Percentiles rank a stretch among this genome's conserved stretches.
Conservation (phyloP, 1,139 yeast species). For the Geotrichum histeridarum region DNA sequence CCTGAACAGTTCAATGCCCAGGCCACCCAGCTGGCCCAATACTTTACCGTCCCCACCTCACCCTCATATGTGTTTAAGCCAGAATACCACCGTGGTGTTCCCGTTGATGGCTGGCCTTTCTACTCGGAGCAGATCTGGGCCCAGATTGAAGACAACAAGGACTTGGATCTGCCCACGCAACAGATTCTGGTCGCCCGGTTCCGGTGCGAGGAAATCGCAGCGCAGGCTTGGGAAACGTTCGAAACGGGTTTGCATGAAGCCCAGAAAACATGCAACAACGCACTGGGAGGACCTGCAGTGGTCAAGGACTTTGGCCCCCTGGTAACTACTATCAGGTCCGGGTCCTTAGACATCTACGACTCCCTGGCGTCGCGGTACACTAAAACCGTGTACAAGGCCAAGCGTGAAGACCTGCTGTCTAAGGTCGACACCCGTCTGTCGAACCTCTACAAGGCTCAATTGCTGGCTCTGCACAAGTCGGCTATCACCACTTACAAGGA, state of each 20-base stretch:
- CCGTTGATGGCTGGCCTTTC: slow-evolving; percentile 93
- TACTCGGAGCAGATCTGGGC: slow-evolving; percentile 92
- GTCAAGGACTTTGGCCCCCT: slow-evolving; percentile 33
- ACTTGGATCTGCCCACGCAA: slow-evolving; percentile 92
- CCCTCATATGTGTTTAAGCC: slow-evolving; percentile 51
- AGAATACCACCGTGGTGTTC: slow-evolving; percentile 77
- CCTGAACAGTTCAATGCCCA: slow-evolving; percentile 65
- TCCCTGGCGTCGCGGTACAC: slow-evolving; percentile 68
- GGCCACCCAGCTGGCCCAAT: slow-evolving; percentile 59
- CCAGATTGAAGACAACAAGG: slow-evolving; percentile 87
- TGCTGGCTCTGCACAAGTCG: slow-evolving; percentile 37
- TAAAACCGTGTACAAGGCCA: slow-evolving; percentile 57
- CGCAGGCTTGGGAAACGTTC: slow-evolving; percentile 48
- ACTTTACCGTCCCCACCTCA: slow-evolving; percentile 38
- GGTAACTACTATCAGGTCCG: slow-evolving; percentile 28
- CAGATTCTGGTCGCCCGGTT: slow-evolving; percentile 91
- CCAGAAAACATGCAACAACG: slow-evolving; percentile 20
- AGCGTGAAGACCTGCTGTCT: slow-evolving; percentile 45
- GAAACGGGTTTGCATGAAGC: slow-evolving; percentile 35
- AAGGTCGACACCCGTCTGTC: slow-evolving; percentile 33
- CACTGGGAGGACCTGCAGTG: slow-evolving; percentile 24
- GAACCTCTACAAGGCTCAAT: slow-evolving; percentile 42
- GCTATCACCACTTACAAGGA: slow-evolving; percentile 31
- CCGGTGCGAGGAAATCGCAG: slow-evolving; percentile 84
- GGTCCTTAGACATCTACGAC: slow-evolving; percentile 54